A percentile compares a stretch with the other conserved stretches of the same genome.
Conservation (phyloP, 2,329 filamentous ascomycete species). For the Colletotrichum sp. region DNA sequence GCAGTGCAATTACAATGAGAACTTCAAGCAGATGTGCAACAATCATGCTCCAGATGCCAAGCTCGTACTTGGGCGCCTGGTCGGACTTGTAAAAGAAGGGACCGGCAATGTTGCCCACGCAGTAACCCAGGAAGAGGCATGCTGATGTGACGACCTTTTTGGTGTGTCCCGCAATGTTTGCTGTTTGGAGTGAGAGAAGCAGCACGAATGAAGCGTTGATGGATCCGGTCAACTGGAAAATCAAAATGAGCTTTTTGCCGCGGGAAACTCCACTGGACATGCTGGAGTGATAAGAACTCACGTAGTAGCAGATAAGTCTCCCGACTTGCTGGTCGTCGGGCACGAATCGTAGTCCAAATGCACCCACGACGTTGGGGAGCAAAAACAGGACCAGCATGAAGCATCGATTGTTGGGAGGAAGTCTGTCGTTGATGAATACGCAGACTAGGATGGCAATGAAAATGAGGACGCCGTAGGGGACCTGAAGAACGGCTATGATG, state of each 20-base stretch:
- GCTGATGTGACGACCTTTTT: neutral
- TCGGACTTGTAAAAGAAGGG: neutral
- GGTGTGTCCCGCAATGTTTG: neutral
- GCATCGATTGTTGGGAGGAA: neutral
- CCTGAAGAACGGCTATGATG: rapidly evolving
- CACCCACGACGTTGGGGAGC: neutral
- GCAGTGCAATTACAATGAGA: neutral
- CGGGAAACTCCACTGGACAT: neutral
- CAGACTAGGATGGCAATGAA: neutral
- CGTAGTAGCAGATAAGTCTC: neutral
- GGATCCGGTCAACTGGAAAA: neutral
- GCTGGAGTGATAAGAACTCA: neutral
- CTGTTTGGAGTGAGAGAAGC: neutral
- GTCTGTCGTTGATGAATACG: neutral
- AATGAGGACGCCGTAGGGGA: neutral
- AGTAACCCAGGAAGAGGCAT: neutral
- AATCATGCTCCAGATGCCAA: neutral
- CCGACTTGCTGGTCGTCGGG: neutral
- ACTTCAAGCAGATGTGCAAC: neutral
- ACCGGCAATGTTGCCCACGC: neutral
- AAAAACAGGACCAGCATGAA: neutral
- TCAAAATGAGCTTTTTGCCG: neutral
- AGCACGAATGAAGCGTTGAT: neutral
- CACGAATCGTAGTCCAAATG: neutral
- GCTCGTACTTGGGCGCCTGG: neutral